A percentile compares a stretch with the other conserved stretches of the same genome.
These are phyloP conservation scores for Eleusine coracana DNA, from an alignment of 176 grass and related monocot genomes.

Conservation along the genomic window DNA sequence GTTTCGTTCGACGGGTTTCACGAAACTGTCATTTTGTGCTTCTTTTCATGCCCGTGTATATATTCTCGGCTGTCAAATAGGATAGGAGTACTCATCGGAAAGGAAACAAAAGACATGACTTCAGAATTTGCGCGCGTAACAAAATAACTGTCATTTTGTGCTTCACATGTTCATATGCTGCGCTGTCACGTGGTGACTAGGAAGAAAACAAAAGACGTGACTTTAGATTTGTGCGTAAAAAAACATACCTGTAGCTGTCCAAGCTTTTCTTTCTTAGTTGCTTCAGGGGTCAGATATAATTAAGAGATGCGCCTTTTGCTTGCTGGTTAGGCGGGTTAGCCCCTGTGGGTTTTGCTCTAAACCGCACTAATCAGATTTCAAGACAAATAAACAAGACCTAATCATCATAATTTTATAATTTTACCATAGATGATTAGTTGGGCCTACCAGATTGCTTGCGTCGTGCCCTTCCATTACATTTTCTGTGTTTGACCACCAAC, in stretches of 20 bases:
- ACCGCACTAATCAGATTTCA: constrained; percentile 26
- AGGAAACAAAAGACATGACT: background rate
- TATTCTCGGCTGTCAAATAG: background rate
- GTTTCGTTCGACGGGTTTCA: background rate
- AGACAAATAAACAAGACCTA: constrained; percentile 1
- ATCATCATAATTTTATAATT: constrained; percentile 5
- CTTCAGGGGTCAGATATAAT: background rate
- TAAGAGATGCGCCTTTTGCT: constrained; percentile 2
- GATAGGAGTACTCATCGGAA: background rate
- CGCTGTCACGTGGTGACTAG: background rate
- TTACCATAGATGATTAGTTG: constrained; percentile 21
- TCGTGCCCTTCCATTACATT: background rate
- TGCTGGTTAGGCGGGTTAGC: background rate
- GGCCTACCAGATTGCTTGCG: constrained; percentile 32
- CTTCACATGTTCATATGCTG: background rate
- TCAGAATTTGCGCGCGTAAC: background rate
- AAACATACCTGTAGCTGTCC: background rate
- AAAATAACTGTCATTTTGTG: background rate
- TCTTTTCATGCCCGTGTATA: background rate
- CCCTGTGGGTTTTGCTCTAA: constrained; percentile 31
- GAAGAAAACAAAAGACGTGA: background rate
- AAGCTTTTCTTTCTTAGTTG: background rate
- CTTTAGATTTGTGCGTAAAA: background rate
- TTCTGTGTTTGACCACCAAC: constrained; percentile 27
- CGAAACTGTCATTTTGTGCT: background rate